Evolutionary conservation across 306 rosid genomes (phyloP).

Genomic region (Prunus kanzakura): DNA sequence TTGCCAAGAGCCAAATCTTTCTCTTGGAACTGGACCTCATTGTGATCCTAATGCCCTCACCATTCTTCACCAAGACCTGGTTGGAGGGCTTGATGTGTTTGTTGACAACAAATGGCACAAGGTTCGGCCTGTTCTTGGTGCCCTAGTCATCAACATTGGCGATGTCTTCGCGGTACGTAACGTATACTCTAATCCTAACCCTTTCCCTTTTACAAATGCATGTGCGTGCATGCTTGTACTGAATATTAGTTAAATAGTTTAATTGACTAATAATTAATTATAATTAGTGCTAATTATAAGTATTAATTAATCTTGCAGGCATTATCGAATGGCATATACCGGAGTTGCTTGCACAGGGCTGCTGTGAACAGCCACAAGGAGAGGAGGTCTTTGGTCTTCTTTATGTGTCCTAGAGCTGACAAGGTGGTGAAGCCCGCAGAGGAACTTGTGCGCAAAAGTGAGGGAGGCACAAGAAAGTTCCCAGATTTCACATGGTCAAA

Average conservation of each 20-base stretch:
- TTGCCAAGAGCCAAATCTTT: constrained; percentile 44
- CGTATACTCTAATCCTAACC: no score
- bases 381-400: constrained; percentile 75
- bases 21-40: constrained; percentile 79
- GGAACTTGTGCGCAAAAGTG: constrained; percentile 27
- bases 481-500: constrained; percentile 79
- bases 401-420: constrained; percentile 67
- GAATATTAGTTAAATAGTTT: no score
- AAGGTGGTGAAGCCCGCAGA: constrained; percentile 57
- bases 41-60: constrained; percentile 77
- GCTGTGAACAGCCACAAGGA: constrained; percentile 51
- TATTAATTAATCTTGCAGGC: not conserved
- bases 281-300: no score
- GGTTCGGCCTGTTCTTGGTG: constrained; percentile 44
- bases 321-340: constrained; percentile 28
- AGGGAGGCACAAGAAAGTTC: constrained; percentile 40
- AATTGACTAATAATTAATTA: no score
- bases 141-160: constrained; percentile 70
- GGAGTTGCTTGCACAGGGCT: constrained; percentile 66
- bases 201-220: no score
- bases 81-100: constrained; percentile 73
- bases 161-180: constrained; percentile 54
- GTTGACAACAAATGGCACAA: constrained; percentile 48
- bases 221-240: no score
- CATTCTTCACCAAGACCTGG: constrained; percentile 68